Conservation (phyloP, 2,329 filamentous ascomycete species). For the Claviceps digitariae region DNA sequence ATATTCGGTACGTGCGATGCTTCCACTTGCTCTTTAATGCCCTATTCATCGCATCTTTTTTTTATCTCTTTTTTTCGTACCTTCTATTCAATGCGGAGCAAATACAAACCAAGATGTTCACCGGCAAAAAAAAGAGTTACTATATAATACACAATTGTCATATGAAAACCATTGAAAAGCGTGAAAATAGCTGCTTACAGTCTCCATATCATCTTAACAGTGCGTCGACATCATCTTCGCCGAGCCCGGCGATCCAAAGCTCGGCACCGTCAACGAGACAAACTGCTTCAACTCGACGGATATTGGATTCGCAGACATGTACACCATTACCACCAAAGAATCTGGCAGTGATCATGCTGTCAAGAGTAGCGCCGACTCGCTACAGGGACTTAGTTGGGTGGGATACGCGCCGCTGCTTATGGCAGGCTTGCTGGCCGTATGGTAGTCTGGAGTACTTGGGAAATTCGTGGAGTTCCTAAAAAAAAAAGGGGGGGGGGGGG, state of each 20-base stretch:
- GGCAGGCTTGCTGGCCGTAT: constrained; percentile 25
- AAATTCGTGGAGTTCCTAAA: not conserved
- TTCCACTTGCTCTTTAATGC: no score
- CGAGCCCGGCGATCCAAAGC: constrained; percentile 53
- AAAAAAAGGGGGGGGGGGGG: no score
- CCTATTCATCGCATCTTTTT: no score
- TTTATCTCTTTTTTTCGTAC: not conserved
- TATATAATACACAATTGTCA: no score
- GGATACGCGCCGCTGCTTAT: constrained; percentile 29
- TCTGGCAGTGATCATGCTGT: constrained; percentile 22
- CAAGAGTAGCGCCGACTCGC: constrained; percentile 14
- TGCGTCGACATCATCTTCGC: constrained; percentile 93
- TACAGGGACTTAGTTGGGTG: constrained; percentile 14
- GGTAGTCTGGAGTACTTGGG: constrained; percentile 13
- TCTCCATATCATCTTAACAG: constrained; percentile 29
- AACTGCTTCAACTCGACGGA: constrained; percentile 85
- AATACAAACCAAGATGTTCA: no score
- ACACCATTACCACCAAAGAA: constrained; percentile 45
- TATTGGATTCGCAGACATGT: constrained; percentile 65
- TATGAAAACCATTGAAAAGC: no score
- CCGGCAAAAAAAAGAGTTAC: no score
- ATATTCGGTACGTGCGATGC: constrained; percentile 52
- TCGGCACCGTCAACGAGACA: constrained; percentile 57
- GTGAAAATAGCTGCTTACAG: not conserved
- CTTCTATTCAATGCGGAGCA: not conserved